Base-by-base conservation (phyloP, 2,329 filamentous ascomycete genomes). In the Diaporthe capsici region DNA sequence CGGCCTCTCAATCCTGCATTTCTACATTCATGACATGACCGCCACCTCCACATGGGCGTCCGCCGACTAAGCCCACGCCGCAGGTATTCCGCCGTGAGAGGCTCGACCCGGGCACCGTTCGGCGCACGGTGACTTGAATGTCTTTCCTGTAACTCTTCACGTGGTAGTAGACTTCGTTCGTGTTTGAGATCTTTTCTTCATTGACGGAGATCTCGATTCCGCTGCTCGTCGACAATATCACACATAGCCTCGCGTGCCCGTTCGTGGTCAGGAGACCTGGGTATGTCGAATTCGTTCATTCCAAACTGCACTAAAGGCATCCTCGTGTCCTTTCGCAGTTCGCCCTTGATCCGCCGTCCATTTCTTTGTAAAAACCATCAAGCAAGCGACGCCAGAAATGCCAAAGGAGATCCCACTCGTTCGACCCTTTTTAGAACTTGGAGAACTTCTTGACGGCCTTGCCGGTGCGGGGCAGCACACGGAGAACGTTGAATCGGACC, bases 401-500 rank as follows among this genome's bases (percentile, higher is more conserved):
- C 80, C 80, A 81, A 78, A 75, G 77, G 81, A 81, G 80, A 77
- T 75, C 77, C 78, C 78, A 74, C 47, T 67, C 55, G 49, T 76
- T 74, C 75, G 78, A 77, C 77, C 44, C 82, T 84, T 82, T 84
- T 93, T 98, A 99, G 92, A 99, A 99, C 92, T 99, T 99, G 91
- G 88, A 91, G 93, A 99, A 99, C 88, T 93, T 89, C 95, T 99
- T 99, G 88, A 98, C 95, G 84, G 92, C 89, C 94, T 98, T 98
- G 90, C 96, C 95, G 84, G 95, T 98, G 90, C 96, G 93, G 89
- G 96, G 96, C 84, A 98, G 94, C 84, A 99, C 97, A 85, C 97
- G 96, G 86, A 99, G 95, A 86, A 98, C 96, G 91, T 99, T 99
- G 95, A 99, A 99, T 87, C 97, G 97, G 86, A 98, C 94, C 95